Evolutionary conservation across 805 yeast genomes (phyloP).

Genomic region (Sporopachydermia lactativora): DNA sequence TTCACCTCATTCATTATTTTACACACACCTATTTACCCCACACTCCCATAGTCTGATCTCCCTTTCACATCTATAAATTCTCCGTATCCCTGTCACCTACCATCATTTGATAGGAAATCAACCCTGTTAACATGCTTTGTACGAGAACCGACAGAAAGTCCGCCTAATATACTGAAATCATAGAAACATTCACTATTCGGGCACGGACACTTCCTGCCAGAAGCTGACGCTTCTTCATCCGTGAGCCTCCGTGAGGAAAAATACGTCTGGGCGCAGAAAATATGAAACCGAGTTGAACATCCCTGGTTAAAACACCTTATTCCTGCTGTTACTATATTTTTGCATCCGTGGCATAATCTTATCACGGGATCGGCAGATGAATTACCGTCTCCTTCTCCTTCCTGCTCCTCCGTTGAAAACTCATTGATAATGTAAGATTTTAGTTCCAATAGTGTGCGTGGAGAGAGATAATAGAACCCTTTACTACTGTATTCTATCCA

Average conservation of each 20-base stretch:
- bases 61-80: too few relatives aligned
- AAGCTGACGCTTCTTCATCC: slow-evolving; percentile 11
- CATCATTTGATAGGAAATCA: too few relatives aligned
- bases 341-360: slow-evolving; percentile 35
- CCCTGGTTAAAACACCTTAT: slow-evolving; percentile 21
- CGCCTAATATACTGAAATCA: background rate
- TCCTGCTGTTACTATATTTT: slow-evolving; percentile 40
- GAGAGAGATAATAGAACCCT: slow-evolving; percentile 22
- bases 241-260: slow-evolving; percentile 14
- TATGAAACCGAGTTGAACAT: slow-evolving; percentile 33
- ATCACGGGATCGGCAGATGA: slow-evolving; percentile 14
- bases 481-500: slow-evolving; percentile 28
- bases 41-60: too few relatives aligned
- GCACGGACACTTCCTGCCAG: slow-evolving; percentile 27
- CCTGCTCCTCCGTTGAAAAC: slow-evolving; percentile 20
- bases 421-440: slow-evolving; percentile 26
- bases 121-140: too few relatives aligned
- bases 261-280: slow-evolving; percentile 30
- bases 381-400: slow-evolving; percentile 16
- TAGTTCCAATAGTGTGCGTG: slow-evolving; percentile 33
- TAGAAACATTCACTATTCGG: slow-evolving; percentile 11
- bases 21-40: too few relatives aligned
- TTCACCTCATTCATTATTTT: too few relatives aligned
- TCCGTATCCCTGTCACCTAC: too few relatives aligned
- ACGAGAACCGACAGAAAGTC: slow-evolving; percentile 1